Base-by-base conservation (phyloP, 495 filamentous ascomycete species). In the Mycothermus thermophilus region DNA sequence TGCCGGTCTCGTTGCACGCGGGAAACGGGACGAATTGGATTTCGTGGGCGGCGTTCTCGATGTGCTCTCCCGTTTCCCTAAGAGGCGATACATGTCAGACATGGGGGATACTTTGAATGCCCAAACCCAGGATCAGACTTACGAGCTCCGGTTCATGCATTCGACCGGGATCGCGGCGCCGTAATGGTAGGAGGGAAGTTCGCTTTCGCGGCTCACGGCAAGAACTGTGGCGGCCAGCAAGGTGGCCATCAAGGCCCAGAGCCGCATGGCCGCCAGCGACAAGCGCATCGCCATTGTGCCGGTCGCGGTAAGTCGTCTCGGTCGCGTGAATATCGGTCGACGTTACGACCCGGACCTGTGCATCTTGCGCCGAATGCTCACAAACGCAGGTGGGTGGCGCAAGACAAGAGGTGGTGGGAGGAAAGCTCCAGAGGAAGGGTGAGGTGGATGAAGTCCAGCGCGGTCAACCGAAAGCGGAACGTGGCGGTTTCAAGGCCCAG, bases 1-100 rank as follows among this genome's bases (percentile, higher is more conserved):
- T 62, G 19, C 66, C 69, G 8, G 90, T 96, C 58, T 97, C 90
- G 58, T 87, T 83, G 71, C 90, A 97, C 25, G 68, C 69, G 22
- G 80, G 80, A 58, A 97, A 96, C 31, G 90, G 85, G 35, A 93
- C 77, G 65, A 90, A 97, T 70, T 93, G 73, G 23, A 95, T 82
- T 54, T 86, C 76, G 43, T 88, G 83, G 28, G 72, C 62, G 13
- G 67, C 62, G 52, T 90, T 76, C 37, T 76, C 75, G 52, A 97
- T 80, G 72, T 97, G 71, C 45, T 76, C 72, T 45, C 73, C 73
- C 3, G 69, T 76, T 38, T 77, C 73, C 38, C 73, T 77, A 41
- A 0, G 23, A 11, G 24, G 26, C 2, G 8, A 9, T 1, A 12
- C 16, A 5, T 1, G 17, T 30, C 8, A 30, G 34, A 6, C 14